Conservation (phyloP, 768 basidiomycete genomes). For the Lactifluus rugatus region DNA sequence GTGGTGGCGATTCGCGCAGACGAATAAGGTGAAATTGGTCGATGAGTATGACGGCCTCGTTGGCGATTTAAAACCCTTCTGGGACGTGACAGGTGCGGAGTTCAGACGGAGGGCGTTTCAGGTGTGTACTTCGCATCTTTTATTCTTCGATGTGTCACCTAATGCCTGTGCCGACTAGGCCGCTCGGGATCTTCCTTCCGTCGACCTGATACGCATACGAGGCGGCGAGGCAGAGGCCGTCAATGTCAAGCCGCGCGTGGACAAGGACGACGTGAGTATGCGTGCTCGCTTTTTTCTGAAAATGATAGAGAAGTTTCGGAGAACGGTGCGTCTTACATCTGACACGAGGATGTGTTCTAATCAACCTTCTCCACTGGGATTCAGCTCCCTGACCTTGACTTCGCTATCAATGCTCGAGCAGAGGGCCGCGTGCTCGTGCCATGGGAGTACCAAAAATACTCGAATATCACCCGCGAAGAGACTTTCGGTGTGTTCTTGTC, state of each 20-base stretch:
- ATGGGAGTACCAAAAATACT: conserved; percentile 73
- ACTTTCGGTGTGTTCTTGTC: conserved; percentile 25
- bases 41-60: conserved; percentile 86
- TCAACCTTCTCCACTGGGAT: conserved; percentile 1
- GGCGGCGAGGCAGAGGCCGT: conserved; percentile 52
- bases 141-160: conserved; percentile 1
- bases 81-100: conserved; percentile 62
- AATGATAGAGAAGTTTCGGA: conserved; percentile 65
- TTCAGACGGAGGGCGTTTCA: conserved; percentile 52
- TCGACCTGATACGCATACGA: conserved; percentile 76
- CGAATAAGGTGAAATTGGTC: conserved; percentile 64
- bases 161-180: conserved; percentile 24
- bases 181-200: conserved; percentile 71
- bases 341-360: not conserved
- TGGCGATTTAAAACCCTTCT: conserved; percentile 79
- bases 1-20: conserved; percentile 77
- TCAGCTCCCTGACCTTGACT: conserved; percentile 88
- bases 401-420: conserved; percentile 87
- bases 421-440: conserved; percentile 91
- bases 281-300: conserved; percentile 66
- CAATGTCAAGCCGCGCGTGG: conserved; percentile 45
- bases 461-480: conserved; percentile 52
- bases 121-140: conserved; percentile 30
- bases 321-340: conserved; percentile 36
- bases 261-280: conserved; percentile 62